phyloP scores from a whole-genome alignment of 192 early-diverging fungal genomes.

The Podila horticola region DNA sequence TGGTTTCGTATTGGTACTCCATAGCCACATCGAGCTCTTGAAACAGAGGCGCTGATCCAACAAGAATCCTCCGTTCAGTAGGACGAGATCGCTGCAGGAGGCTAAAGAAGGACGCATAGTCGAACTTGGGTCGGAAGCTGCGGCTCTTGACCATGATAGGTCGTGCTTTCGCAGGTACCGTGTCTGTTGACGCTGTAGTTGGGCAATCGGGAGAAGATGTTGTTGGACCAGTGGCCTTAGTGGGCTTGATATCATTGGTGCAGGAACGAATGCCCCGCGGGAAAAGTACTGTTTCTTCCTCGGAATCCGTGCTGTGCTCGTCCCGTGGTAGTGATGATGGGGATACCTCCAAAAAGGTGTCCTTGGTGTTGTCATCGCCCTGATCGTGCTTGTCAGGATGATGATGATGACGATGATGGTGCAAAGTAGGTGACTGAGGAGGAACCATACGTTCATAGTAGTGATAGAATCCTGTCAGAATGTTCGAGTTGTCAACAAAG shows the following conservation, averaged over 20 bases:
- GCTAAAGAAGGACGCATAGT: slow-evolving; percentile 46
- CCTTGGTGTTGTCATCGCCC: neutral
- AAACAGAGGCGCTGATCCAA: slow-evolving; percentile 54
- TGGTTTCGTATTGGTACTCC: slow-evolving; percentile 48
- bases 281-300: slow-evolving; percentile 15
- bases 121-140: slow-evolving; percentile 22
- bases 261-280: neutral
- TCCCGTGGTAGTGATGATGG: neutral
- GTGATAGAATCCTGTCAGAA: slow-evolving; percentile 52
- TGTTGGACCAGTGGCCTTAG: neutral
- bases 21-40: slow-evolving; percentile 51
- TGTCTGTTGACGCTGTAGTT: neutral
- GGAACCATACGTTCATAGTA: slow-evolving; percentile 2
- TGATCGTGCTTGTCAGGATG: neutral
- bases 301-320: slow-evolving; percentile 2
- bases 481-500: slow-evolving; percentile 62
- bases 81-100: slow-evolving; percentile 39
- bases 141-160: slow-evolving; percentile 15
- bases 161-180: neutral
- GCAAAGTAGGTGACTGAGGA: neutral
- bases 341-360: neutral
- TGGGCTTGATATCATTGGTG: neutral
- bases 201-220: neutral
- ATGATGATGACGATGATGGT: neutral
- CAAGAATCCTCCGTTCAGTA: slow-evolving; percentile 45